A percentile compares a stretch with the other conserved stretches of the same genome.
phyloP scores from a whole-genome alignment of 768 basidiomycete species.

The Tylopilus vinaceipallidus region DNA sequence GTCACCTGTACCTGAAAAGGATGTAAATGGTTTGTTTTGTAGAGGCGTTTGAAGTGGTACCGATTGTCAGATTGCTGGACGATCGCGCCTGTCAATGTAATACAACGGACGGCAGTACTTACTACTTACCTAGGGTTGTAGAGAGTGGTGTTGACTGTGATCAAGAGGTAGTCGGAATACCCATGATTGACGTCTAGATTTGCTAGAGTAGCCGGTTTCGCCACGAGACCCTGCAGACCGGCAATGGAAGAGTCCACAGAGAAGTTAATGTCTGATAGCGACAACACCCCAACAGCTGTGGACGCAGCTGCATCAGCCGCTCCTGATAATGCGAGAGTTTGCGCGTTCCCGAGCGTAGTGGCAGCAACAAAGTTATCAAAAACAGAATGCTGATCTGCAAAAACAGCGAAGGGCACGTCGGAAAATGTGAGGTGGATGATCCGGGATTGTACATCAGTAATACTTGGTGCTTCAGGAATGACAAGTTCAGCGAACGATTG shows the following conservation, averaged over 20 bases:
- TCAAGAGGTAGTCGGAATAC: slow-evolving; percentile 63
- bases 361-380: slow-evolving; percentile 64
- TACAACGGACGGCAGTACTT: not conserved
- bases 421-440: slow-evolving; percentile 60
- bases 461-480: slow-evolving; percentile 54
- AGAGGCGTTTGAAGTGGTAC: slow-evolving; percentile 3
- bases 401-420: slow-evolving; percentile 58
- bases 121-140: slow-evolving; percentile 60
- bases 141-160: slow-evolving; percentile 57
- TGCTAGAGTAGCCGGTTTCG: slow-evolving; percentile 53
- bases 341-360: slow-evolving; percentile 47
- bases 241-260: slow-evolving; percentile 55
- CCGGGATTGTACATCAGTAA: slow-evolving; percentile 60
- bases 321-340: slow-evolving; percentile 54
- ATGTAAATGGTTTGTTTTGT: slow-evolving; percentile 31
- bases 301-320: slow-evolving; percentile 53
- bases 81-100: not conserved
- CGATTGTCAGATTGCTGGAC: slow-evolving; percentile 39
- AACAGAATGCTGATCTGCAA: slow-evolving; percentile 42
- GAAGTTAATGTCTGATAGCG: slow-evolving; percentile 56
- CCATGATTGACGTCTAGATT: slow-evolving; percentile 68
- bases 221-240: slow-evolving; percentile 62
- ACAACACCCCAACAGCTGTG: slow-evolving; percentile 65
- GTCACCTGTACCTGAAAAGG: slow-evolving; percentile 57
- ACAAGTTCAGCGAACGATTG: slow-evolving; percentile 57